A percentile compares a stretch with the other conserved stretches of the same genome.
phyloP scores from a whole-genome alignment of 805 yeast genomes.

The Ogataea glucozyma region DNA sequence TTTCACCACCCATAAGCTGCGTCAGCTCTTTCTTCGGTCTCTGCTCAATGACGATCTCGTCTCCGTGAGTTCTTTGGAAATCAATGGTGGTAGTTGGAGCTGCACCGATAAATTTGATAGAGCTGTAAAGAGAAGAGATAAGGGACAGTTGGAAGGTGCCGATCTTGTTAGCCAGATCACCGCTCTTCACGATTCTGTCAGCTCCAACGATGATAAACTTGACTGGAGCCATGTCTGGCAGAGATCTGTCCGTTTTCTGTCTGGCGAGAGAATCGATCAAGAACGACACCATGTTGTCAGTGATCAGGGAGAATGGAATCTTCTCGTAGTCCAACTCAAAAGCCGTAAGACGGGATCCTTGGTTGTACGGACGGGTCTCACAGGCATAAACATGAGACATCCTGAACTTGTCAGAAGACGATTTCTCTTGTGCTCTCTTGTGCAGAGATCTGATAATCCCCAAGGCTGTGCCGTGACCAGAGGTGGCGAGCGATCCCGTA shows the following conservation, averaged over 20 bases:
- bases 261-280: constrained; percentile 51
- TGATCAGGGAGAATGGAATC: constrained; percentile 84
- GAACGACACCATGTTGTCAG: constrained; percentile 90
- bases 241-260: constrained; percentile 25
- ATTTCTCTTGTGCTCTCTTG: constrained; percentile 38
- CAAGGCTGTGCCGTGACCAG: constrained; percentile 96
- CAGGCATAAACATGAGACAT: constrained; percentile 78
- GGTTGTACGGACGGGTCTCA: constrained; percentile 96
- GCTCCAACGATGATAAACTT: constrained; percentile 93
- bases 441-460: constrained; percentile 83
- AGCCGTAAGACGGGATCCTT: constrained; percentile 92
- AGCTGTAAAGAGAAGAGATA: constrained; percentile 61
- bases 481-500: constrained; percentile 95
- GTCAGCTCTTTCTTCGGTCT: constrained; percentile 82
- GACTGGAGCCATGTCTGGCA: constrained; percentile 57
- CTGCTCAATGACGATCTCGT: constrained; percentile 79
- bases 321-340: constrained; percentile 83
- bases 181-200: constrained; percentile 88
- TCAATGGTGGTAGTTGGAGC: constrained; percentile 95
- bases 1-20: constrained; percentile 66
- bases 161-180: constrained; percentile 95
- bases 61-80: constrained; percentile 62
- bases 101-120: constrained; percentile 85
- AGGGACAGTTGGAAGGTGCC: constrained; percentile 90
- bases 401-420: constrained; percentile 38